Percentiles rank a stretch among this genome's conserved stretches.
phyloP scores from a whole-genome alignment of 73 alveolate species.

The Tetrahymena borealis region DNA sequence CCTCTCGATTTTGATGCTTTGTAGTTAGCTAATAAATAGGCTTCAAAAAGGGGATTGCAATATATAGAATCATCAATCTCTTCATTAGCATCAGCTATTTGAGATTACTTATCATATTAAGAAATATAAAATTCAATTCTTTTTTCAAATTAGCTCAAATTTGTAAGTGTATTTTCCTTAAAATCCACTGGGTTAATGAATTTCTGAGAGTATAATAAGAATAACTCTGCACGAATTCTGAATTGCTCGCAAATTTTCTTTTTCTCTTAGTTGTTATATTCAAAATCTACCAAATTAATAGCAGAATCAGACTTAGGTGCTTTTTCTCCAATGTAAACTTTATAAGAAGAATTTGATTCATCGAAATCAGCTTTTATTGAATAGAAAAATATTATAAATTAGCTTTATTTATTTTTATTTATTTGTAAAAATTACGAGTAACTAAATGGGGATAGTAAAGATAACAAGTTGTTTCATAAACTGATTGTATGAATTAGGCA shows the following conservation, averaged over 20 bases:
- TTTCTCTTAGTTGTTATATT: not conserved
- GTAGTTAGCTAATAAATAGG: not conserved
- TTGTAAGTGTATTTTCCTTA: not conserved
- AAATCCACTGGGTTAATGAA: not conserved
- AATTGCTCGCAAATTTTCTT: not conserved
- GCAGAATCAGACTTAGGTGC: not conserved
- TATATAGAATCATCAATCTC: not conserved
- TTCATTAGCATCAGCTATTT: not conserved
- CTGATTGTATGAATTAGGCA: not conserved
- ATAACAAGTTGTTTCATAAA: not conserved
- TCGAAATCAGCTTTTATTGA: not conserved
- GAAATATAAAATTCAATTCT: not conserved
- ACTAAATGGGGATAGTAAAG: not conserved
- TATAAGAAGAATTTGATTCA: not conserved
- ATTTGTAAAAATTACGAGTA: not conserved
- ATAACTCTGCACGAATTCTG: not conserved
- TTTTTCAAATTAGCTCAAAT: not conserved
- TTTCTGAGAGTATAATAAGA: not conserved
- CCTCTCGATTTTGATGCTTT: not conserved
- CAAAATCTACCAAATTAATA: not conserved
- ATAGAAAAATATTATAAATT: not conserved
- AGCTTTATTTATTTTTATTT: not conserved
- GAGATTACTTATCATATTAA: not conserved
- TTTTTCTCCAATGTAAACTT: not conserved
- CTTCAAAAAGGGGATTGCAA: not conserved